Evolutionary conservation across 2,329 filamentous ascomycete genomes (phyloP).

Genomic region (Cordyceps tenuipes): DNA sequence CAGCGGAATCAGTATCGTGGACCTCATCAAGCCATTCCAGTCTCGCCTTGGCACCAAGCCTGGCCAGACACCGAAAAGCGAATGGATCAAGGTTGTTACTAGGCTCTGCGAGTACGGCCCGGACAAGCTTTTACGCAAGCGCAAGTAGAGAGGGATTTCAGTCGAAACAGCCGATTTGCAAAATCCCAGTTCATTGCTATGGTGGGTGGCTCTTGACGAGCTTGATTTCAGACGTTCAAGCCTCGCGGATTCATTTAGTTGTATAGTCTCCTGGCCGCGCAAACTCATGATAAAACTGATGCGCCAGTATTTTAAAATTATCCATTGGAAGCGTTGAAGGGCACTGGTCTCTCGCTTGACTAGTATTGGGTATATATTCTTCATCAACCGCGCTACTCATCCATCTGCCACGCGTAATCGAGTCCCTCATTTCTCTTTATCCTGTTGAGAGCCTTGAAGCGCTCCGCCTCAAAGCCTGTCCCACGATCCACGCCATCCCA

Average conservation of each 20-base stretch:
- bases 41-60: constrained; percentile 43
- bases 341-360: background rate
- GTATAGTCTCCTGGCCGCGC: background rate
- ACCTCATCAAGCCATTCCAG: constrained; percentile 46
- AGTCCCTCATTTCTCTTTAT: constrained; percentile 68
- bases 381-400: constrained; percentile 51
- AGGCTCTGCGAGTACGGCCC: constrained; percentile 43
- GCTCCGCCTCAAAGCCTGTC: constrained; percentile 88
- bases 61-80: constrained; percentile 41
- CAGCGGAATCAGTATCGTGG: constrained; percentile 46
- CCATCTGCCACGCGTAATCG: constrained; percentile 94
- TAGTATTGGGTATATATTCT: constrained; percentile 6
- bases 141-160: background rate
- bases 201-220: background rate
- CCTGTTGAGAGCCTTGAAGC: constrained; percentile 81
- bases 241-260: background rate
- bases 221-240: background rate
- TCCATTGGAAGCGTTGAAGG: background rate
- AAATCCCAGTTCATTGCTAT: background rate
- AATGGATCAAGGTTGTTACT: constrained; percentile 54
- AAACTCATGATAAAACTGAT: background rate
- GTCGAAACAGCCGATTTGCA: background rate
- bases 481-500: constrained; percentile 96
- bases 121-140: constrained; percentile 44
- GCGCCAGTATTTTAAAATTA: background rate